These are phyloP conservation scores for Danielia reshetovae DNA, from an alignment of 805 yeast species.

Conservation along the genomic window DNA sequence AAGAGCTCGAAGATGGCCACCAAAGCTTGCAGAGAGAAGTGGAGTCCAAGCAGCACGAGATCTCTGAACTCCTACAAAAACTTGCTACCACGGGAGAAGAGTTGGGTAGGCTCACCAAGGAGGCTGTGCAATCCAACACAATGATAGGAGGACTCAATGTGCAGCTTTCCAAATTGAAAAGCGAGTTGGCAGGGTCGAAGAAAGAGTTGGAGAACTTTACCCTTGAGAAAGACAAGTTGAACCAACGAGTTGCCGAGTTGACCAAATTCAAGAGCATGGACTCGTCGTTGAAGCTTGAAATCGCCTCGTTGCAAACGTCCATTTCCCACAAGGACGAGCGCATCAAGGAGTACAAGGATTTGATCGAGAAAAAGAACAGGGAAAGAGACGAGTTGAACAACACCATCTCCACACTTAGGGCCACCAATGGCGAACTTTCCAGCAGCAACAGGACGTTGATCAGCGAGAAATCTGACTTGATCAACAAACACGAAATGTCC, in stretches of 20 bases:
- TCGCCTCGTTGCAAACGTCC: slow-evolving; percentile 43
- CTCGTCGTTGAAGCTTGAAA: slow-evolving; percentile 45
- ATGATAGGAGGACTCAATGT: slow-evolving; percentile 14
- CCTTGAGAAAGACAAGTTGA: slow-evolving; percentile 38
- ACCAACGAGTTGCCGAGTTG: slow-evolving; percentile 27
- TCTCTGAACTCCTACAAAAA: slow-evolving; percentile 3
- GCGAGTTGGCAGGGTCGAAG: slow-evolving; percentile 15
- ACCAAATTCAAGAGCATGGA: slow-evolving; percentile 33
- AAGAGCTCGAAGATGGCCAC: slow-evolving; percentile 3
- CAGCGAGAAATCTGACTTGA: slow-evolving; percentile 37
- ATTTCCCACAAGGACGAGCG: slow-evolving; percentile 43
- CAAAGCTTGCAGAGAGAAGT: not conserved
- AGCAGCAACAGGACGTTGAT: slow-evolving; percentile 28
- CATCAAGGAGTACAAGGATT: slow-evolving; percentile 33
- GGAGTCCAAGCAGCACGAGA: not conserved
- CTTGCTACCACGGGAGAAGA: slow-evolving; percentile 5
- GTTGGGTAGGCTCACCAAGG: slow-evolving; percentile 14
- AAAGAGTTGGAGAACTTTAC: slow-evolving; percentile 23
- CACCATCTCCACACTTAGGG: slow-evolving; percentile 35
- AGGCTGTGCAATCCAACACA: not conserved
- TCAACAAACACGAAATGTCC: slow-evolving; percentile 40
- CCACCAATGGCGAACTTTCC: slow-evolving; percentile 38
- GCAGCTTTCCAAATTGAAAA: slow-evolving; percentile 10
- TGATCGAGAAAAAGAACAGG: slow-evolving; percentile 28
- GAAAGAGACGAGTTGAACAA: slow-evolving; percentile 39